A percentile compares a stretch with the other conserved stretches of the same genome.
Conservation (phyloP, 164 flowering plant genomes). For the Liriodendron chinense region DNA sequence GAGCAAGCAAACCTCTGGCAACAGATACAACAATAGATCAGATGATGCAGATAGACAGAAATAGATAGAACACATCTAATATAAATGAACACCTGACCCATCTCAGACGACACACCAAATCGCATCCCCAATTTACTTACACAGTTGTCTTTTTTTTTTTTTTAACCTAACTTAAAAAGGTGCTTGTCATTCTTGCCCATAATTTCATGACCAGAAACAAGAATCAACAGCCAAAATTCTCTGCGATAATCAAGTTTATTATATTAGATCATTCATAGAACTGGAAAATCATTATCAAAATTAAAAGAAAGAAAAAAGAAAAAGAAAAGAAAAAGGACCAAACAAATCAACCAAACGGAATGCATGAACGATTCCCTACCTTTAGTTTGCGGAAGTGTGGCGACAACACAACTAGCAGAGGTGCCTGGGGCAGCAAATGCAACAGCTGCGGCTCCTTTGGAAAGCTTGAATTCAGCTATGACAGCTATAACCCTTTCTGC, state of each 20-base stretch:
- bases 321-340: constrained; percentile 8
- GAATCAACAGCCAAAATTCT: constrained; percentile 1
- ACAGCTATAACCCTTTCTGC: background rate
- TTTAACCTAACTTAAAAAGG: background rate
- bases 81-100: background rate
- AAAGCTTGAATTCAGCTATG: background rate
- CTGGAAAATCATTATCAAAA: constrained; percentile 4
- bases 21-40: too few relatives aligned
- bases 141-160: background rate
- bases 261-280: background rate
- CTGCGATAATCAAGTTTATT: constrained; percentile 5
- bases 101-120: background rate
- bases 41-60: background rate
- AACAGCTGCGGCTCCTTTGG: background rate
- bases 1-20: too few relatives aligned
- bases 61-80: background rate
- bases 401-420: background rate
- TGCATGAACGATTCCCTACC: constrained; percentile 21
- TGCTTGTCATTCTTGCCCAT: background rate
- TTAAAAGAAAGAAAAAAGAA: background rate
- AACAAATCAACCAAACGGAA: constrained; percentile 17
- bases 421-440: background rate
- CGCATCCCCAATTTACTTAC: background rate
- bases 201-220: background rate
- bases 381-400: constrained; percentile 17